A percentile compares a stretch with the other conserved stretches of the same genome.
Conservation (phyloP, 768 basidiomycete species). For the Mycena maculata region DNA sequence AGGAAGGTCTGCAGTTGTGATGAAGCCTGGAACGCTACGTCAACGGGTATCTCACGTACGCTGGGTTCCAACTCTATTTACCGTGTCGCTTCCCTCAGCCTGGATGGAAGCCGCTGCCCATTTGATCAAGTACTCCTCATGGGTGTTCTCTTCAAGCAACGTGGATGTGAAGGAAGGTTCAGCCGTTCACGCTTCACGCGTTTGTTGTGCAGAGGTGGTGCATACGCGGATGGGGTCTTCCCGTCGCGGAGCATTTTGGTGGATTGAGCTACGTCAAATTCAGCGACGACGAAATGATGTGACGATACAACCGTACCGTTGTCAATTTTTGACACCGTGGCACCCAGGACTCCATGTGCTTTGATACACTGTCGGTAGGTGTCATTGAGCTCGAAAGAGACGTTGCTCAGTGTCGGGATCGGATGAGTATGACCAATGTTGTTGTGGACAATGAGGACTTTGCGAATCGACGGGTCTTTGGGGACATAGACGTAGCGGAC, state of each 20-base stretch:
- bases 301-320: background rate
- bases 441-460: slow-evolving; percentile 15
- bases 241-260: background rate
- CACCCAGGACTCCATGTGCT: slow-evolving; percentile 6
- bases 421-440: background rate
- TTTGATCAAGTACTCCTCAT: slow-evolving; percentile 20
- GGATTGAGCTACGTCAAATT: background rate
- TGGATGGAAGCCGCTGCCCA: slow-evolving; percentile 25
- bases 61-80: background rate
- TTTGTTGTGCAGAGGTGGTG: background rate
- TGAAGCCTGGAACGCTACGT: background rate
- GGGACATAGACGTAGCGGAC: slow-evolving; percentile 5
- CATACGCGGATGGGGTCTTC: background rate
- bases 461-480: background rate
- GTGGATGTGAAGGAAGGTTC: slow-evolving; percentile 16
- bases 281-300: background rate
- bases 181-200: slow-evolving; percentile 4
- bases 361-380: slow-evolving; percentile 1
- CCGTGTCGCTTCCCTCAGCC: slow-evolving; percentile 27
- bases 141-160: slow-evolving; percentile 1
- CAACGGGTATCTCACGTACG: background rate
- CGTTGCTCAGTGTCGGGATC: slow-evolving; percentile 15
- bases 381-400: background rate
- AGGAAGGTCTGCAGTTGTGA: slow-evolving; percentile 14
- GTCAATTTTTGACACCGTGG: too few species aligned